phyloP scores from a whole-genome alignment of 306 rosid genomes.

The Boehmeria nivea region DNA sequence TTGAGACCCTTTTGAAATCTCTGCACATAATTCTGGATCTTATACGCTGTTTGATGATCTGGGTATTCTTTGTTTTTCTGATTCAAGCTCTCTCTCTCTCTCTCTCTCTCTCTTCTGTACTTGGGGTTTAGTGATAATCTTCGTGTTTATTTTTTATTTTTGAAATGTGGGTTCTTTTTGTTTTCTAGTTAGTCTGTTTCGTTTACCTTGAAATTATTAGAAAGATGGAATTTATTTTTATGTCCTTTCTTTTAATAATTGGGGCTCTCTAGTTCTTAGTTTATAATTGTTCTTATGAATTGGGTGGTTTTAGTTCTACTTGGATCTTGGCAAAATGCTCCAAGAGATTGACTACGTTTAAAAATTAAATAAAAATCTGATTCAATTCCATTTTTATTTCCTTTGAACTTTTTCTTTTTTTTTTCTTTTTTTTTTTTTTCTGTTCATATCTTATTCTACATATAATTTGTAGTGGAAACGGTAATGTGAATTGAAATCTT shows the following conservation, averaged over 20 bases:
- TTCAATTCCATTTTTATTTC: neutral
- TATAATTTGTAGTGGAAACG: neutral
- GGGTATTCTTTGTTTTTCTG: constrained; percentile 27
- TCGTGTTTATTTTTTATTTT: constrained; percentile 8
- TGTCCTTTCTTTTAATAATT: too few species aligned
- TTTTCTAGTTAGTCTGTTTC: too few species aligned
- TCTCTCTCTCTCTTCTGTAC: too few species aligned
- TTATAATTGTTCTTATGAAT: neutral
- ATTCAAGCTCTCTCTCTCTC: constrained; percentile 21
- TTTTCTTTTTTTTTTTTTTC: too few species aligned
- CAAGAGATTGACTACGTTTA: too few species aligned
- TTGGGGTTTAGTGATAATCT: neutral
- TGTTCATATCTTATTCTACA: too few species aligned
- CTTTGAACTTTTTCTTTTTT: too few species aligned
- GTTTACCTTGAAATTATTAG: too few species aligned
- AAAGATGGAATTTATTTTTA: too few species aligned
- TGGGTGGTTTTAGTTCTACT: neutral
- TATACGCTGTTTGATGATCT: constrained; percentile 31
- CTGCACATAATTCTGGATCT: constrained; percentile 39
- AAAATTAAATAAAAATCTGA: too few species aligned
- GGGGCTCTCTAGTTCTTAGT: too few species aligned
- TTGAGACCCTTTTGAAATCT: constrained; percentile 6
- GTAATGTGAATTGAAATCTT: too few species aligned
- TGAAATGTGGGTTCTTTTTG: neutral
- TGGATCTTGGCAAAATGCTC: constrained; percentile 33